phyloP scores from a whole-genome alignment of 345 rosid species.

The Gossypium stocksii region DNA sequence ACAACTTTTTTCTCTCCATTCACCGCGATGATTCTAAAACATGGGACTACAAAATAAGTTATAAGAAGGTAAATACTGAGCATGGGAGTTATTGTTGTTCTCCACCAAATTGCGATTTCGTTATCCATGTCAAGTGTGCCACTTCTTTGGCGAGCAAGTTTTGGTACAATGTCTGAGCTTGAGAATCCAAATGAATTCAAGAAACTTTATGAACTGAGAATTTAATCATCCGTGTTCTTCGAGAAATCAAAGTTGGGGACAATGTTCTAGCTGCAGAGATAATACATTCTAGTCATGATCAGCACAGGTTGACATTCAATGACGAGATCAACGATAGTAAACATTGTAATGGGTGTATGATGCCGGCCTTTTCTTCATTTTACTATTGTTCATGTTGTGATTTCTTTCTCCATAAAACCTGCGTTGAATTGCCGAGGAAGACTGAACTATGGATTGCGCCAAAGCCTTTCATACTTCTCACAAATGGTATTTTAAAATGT shows the following conservation, averaged over 20 bases:
- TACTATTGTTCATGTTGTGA: neutral
- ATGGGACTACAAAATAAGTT: neutral
- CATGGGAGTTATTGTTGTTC: conserved; percentile 7
- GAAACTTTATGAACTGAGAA: neutral
- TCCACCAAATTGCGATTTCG: neutral
- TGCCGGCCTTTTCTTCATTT: conserved; percentile 14
- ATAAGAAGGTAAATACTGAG: neutral
- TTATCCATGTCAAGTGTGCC: conserved; percentile 22
- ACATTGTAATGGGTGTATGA: conserved; percentile 21
- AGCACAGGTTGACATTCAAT: neutral
- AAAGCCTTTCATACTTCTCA: neutral
- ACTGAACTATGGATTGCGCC: neutral
- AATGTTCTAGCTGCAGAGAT: neutral
- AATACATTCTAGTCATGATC: conserved; percentile 7
- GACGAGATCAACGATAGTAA: neutral
- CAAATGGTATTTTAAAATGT: neutral
- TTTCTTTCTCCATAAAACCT: neutral
- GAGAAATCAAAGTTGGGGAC: neutral
- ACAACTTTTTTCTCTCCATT: no score
- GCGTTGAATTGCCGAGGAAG: conserved; percentile 11
- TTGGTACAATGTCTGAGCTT: neutral
- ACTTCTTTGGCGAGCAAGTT: neutral
- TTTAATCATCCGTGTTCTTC: neutral
- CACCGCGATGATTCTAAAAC: neutral
- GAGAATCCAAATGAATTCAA: neutral